Conservation (phyloP, 805 yeast genomes). For the Yarrowia sp. region DNA sequence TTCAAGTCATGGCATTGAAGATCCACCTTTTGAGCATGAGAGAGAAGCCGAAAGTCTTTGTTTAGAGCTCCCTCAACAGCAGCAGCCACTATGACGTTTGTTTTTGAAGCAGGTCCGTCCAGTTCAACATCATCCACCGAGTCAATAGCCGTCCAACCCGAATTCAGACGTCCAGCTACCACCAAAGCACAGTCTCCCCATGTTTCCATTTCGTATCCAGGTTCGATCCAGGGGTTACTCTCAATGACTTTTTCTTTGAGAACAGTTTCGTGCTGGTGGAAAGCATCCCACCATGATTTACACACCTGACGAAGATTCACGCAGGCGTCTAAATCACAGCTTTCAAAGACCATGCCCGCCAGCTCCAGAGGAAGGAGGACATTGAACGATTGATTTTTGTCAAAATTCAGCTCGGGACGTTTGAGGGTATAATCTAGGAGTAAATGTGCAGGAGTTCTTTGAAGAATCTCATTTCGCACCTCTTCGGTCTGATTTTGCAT, state of each 20-base stretch:
- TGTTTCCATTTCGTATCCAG: neutral
- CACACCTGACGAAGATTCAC: neutral
- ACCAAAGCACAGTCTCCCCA: slow-evolving; percentile 1
- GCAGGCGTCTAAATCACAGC: neutral
- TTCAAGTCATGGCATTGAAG: no score
- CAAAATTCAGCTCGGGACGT: neutral
- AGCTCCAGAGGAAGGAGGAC: neutral
- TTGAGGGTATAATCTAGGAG: neutral
- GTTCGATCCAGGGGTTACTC: neutral
- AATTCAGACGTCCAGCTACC: neutral
- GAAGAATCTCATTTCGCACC: neutral
- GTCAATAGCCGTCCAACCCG: neutral
- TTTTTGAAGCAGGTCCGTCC: no score
- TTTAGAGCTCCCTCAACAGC: no score
- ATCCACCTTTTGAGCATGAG: no score
- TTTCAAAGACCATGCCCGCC: neutral
- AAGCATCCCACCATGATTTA: neutral
- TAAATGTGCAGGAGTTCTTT: neutral
- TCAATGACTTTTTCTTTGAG: neutral
- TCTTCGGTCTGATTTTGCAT: no score
- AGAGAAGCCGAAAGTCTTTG: no score
- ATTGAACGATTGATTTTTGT: neutral
- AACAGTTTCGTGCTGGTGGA: neutral
- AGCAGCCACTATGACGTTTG: no score
- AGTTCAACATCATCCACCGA: neutral